A percentile compares a stretch with the other conserved stretches of the same genome.
Evolutionary conservation across 352 stramenopile species (phyloP).

Genomic region (Pythium chondricola): DNA sequence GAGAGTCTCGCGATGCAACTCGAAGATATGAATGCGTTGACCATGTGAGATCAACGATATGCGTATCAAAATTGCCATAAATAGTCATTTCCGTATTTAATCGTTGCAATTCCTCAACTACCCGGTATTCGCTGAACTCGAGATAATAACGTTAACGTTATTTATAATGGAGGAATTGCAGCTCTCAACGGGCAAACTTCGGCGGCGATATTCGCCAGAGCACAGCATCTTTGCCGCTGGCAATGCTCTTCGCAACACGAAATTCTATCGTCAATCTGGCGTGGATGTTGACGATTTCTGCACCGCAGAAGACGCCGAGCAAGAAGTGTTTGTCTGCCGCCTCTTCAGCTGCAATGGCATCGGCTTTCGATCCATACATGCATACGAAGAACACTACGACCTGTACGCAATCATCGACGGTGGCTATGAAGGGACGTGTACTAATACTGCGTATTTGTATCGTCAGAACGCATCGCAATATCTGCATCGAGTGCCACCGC

Average conservation of each 20-base stretch:
- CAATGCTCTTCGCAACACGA: slow-evolving; percentile 31
- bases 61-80: too few species aligned
- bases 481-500: slow-evolving; percentile 40
- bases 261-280: slow-evolving; percentile 30
- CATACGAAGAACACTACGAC: slow-evolving; percentile 62
- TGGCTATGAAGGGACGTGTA: neutral
- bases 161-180: slow-evolving; percentile 15
- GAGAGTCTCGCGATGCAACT: neutral
- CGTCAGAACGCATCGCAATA: slow-evolving; percentile 30
- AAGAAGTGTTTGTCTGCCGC: slow-evolving; percentile 29
- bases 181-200: slow-evolving; percentile 38
- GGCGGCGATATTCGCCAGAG: slow-evolving; percentile 44
- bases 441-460: neutral
- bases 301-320: neutral
- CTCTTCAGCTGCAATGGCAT: slow-evolving; percentile 35
- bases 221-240: slow-evolving; percentile 39
- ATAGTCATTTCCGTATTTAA: slow-evolving; percentile 17
- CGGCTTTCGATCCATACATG: slow-evolving; percentile 32
- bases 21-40: neutral
- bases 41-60: slow-evolving; percentile 6
- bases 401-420: slow-evolving; percentile 24
- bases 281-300: slow-evolving; percentile 1
- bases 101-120: too few species aligned
- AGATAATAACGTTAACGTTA: neutral
- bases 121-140: neutral